Evolutionary conservation across 805 yeast genomes (phyloP), one percentile per base, ranked within the genome.

Genomic region (Tetrapisispora taiwanensis): DNA sequence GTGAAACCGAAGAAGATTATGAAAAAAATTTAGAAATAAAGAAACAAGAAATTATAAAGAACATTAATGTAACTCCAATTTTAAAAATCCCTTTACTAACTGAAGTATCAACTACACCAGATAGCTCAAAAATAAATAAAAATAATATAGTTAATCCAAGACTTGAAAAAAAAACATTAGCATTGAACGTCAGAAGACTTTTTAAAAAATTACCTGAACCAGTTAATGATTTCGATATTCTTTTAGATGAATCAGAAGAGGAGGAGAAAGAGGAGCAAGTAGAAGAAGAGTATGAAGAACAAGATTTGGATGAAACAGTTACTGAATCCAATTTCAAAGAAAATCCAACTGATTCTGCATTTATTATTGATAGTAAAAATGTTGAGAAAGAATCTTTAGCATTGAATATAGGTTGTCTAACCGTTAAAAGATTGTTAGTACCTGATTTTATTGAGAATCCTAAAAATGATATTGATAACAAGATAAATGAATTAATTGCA

Each of bases 151-250:
- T 15, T n/a, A 24, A 22, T 12, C 20, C 39, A 3, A 26, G 24
- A 14, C 10, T 22, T 5, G 30, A 4, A 7, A 22, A 36, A 20
- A 37, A 37, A 27, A 18, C 40, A 4, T 37, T 37, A 18, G 10
- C 3, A 3, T 27, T 37, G 14, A 26, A 15, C 19, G 10, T 37
- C 10, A 15, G 24, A 27, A 37, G 32, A 27, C 12, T 60, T 36
- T 63, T 72, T 32, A 56, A 58, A 1, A 39, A 48, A 1, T 50
- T 71, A 18, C 74, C 76, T 1, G 44, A 52, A n/a, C 74, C 76
- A 0, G 63, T 62, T 46, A 73, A 74, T 48, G 75, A 73, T 41
- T 73, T 70, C 48, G 76, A 73, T 45, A 58, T 73, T 8, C 51
- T 59, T 1, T 47, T 61, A 3, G 62, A 60, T 24, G 69, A 63